Evolutionary conservation across 768 basidiomycete genomes (phyloP), one percentile per base, ranked within the genome.

Genomic region (Pleurotus pulmonarius): DNA sequence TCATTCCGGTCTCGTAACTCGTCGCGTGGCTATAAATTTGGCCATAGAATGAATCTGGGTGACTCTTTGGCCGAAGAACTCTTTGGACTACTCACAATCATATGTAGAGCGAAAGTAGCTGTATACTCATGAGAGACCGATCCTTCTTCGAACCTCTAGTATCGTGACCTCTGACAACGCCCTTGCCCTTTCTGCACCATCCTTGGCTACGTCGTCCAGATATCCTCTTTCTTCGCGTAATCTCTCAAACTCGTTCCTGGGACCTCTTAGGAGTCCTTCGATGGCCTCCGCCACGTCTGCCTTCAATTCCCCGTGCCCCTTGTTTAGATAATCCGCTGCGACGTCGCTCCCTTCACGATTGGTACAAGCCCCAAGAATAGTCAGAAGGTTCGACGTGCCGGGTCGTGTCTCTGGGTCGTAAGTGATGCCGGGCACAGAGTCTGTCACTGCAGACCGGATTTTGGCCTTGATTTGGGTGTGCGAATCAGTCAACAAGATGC

Each of bases 401-500:
- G 94, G 92, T 6, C 94, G 85, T n/a, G 69, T 65, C 1, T 71
- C 70, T 0, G 94, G 92, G 66, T 97, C 92, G 61, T 86, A 98
- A 0, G 88, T 86, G 43, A 97, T 83, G 3, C 85, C 85, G 0
- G 68, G 68, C 9, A 80, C 79, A 0, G 92, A 90, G 68, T 98
- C 96, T 0, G 95, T 98, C 1, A 94, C 88, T 1, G 95, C 90
- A 5, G 77, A 73, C 16, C 86, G 84, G 56, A 98, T 80, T 68
- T 96, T 97, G 22, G 76, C 65, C 46, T 68, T 66, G 45, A 96
- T 92, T 64, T 82, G 70, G 1, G 71, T 62, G 8, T 80, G 67
- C 0, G 82, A 70, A 66, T 98, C 95, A 22, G 90, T 95, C 39
- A 98, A 78, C 55, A 92, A 79, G 65, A 98, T 93, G 22, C 94